Evolutionary conservation across 495 filamentous ascomycete genomes (phyloP).

Genomic region (Penicillium steckii): DNA sequence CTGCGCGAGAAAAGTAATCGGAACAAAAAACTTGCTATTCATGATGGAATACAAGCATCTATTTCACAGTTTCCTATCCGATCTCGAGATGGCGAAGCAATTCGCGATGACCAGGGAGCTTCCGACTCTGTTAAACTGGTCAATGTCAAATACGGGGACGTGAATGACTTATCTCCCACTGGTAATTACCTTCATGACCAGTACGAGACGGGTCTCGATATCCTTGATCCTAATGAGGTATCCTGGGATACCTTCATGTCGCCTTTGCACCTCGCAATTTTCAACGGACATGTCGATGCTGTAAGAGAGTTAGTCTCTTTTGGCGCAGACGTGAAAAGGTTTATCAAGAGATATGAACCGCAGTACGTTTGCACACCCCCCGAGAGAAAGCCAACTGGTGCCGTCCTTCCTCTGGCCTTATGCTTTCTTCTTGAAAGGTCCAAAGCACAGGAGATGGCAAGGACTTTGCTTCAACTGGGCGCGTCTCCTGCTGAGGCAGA

Average conservation of each 20-base stretch:
- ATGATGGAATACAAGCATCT: not conserved
- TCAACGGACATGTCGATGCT: not conserved
- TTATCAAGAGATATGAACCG: not conserved
- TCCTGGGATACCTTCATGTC: not conserved
- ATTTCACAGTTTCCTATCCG: not conserved
- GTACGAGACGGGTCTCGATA: not conserved
- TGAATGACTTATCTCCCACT: not conserved
- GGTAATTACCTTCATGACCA: not conserved
- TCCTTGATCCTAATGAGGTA: not conserved
- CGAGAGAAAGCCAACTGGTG: too few species aligned
- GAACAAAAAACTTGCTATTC: not conserved
- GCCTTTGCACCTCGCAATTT: not conserved
- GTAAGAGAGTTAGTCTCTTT: not conserved
- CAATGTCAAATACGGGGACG: not conserved
- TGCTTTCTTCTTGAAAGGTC: not conserved
- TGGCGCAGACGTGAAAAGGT: not conserved
- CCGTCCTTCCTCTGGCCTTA: not conserved
- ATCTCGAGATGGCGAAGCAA: not conserved
- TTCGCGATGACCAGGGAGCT: not conserved
- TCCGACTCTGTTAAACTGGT: too few species aligned
- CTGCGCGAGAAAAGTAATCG: not conserved
- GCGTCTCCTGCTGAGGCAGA: not conserved
- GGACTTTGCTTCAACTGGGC: not conserved
- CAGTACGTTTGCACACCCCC: too few species aligned
- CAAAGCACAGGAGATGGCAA: not conserved